Evolutionary conservation across 106 monocot genomes (phyloP).

Genomic region (Dendrobium nobile): DNA sequence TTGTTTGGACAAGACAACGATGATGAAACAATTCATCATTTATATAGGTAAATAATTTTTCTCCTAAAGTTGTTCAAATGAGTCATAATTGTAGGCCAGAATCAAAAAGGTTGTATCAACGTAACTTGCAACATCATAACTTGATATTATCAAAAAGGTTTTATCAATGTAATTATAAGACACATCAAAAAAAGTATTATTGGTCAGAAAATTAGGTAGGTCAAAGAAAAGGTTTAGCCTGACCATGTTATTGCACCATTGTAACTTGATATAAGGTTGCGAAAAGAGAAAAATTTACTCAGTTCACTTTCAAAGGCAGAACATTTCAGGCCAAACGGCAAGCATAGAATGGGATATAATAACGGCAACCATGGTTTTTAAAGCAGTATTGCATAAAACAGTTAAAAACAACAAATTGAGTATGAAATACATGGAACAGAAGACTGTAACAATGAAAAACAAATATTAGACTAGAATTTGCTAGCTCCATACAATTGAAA

Average conservation of each 20-base stretch:
- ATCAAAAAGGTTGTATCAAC: not conserved
- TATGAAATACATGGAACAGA: not conserved
- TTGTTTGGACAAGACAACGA: not conserved
- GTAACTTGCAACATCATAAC: not conserved
- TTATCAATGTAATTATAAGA: too few relatives aligned
- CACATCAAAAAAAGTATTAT: too few relatives aligned
- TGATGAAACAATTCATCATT: not conserved
- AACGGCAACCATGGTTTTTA: not conserved
- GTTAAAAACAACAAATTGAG: not conserved
- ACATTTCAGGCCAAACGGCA: not conserved
- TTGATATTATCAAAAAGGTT: too few relatives aligned
- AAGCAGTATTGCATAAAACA: not conserved
- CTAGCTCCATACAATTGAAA: slow-evolving; percentile 49
- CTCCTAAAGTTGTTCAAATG: not conserved
- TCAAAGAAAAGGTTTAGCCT: not conserved
- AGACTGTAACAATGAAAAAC: not conserved
- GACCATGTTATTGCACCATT: not conserved
- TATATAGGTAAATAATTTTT: not conserved
- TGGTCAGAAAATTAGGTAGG: not conserved
- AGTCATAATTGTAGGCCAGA: not conserved
- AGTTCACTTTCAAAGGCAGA: not conserved
- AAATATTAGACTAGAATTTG: not conserved
- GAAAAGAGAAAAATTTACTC: not conserved
- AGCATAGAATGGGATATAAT: not conserved
- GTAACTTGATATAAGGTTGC: not conserved